Base-by-base conservation (phyloP, 2,329 filamentous ascomycete genomes). In the Cercospora sp. region DNA sequence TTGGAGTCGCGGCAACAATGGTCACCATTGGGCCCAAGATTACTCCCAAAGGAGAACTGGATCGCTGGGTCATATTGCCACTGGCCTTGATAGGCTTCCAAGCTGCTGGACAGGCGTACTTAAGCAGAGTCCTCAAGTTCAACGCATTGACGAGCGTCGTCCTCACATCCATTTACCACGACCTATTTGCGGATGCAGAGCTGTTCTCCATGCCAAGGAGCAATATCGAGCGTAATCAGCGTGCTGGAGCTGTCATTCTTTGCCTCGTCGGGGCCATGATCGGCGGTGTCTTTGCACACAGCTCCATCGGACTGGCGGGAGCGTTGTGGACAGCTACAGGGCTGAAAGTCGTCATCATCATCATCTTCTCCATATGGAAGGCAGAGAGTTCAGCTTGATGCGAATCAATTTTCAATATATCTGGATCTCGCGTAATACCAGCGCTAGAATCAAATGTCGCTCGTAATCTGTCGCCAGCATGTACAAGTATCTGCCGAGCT, bases 151-250 rank as follows among this genome's bases (percentile, higher is more conserved):
- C 91, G 0, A 93, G 90, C 69, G 91, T 93, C 16, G 92, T 94
- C 3, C 80, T 95, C 68, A 94, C 92, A 1, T 93, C 90, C 76
- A 89, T 92, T 70, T 94, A 94, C 81, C 93, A 91, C 76, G 92
- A 94, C 77, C 76, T 94, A 21, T 92, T 92, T 73, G 90, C 89
- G 1, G 90, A 93, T 74, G 80, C 83, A 9, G 81, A 82, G 8
- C 69, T 88, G n/a, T 77, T 87, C 4, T 70, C 77, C 0, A 76
- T 74, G 1, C 69, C 81, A 1, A 68, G 78, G 12, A 74, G 77
- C 1, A 85, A 87, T 66, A 77, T 82, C 0, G 86, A 88, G 75
- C 79, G 87, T 60, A 86, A 87, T 75, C 80, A 85, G 61, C 80
- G 87, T 57, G 74, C 81, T 0, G 82, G 80, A 0, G 86, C 86